A percentile compares a stretch with the other conserved stretches of the same genome.
Evolutionary conservation across 495 filamentous ascomycete species (phyloP).

Genomic region (Xylaria palmicola): DNA sequence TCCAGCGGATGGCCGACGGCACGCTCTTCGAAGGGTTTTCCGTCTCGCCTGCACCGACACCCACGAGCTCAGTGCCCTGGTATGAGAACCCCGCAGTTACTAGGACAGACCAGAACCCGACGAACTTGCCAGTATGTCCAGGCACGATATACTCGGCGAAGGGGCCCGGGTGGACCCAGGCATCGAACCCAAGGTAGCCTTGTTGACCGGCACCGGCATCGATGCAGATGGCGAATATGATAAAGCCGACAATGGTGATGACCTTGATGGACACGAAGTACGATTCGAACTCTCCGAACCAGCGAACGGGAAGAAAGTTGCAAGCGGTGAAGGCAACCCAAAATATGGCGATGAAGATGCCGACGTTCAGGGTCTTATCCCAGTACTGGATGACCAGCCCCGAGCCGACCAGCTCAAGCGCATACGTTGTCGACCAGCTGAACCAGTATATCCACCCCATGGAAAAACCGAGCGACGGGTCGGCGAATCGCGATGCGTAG

Average conservation of each 20-base stretch:
- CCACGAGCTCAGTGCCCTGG: constrained; percentile 60
- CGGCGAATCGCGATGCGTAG: constrained; percentile 70
- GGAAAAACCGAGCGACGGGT: constrained; percentile 72
- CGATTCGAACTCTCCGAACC: constrained; percentile 75
- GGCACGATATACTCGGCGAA: constrained; percentile 57
- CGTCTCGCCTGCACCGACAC: constrained; percentile 67
- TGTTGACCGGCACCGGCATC: constrained; percentile 66
- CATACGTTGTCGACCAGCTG: constrained; percentile 60
- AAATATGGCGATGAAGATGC: constrained; percentile 75
- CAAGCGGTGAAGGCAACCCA: constrained; percentile 64
- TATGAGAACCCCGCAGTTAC: constrained; percentile 49
- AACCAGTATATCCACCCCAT: constrained; percentile 69
- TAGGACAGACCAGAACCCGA: constrained; percentile 47
- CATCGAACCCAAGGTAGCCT: constrained; percentile 67
- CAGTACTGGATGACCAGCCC: constrained; percentile 75
- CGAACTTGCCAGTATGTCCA: constrained; percentile 44
- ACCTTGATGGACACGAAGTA: constrained; percentile 74
- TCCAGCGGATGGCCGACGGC: constrained; percentile 48
- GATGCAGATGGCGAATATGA: constrained; percentile 65
- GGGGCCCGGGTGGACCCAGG: constrained; percentile 68
- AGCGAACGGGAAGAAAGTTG: constrained; percentile 66
- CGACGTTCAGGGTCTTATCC: constrained; percentile 53
- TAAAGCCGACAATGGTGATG: constrained; percentile 67
- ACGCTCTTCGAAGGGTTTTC: constrained; percentile 59
- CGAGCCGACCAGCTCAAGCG: constrained; percentile 73